Conservation (phyloP, 1,139 yeast genomes). For the Blastobotrys indianensis region DNA sequence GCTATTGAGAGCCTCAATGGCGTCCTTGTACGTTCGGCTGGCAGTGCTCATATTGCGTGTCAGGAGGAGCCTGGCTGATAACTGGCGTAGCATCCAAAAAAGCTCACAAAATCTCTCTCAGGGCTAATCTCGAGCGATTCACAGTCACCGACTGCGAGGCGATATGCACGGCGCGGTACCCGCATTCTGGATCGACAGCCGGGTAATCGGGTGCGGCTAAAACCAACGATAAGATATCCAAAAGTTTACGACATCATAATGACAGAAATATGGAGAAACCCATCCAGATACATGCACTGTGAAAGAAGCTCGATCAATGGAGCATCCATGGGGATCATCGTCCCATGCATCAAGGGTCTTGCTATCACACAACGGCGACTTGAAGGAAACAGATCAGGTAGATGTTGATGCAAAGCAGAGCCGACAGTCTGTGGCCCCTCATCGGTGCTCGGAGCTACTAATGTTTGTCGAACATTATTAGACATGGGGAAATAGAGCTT, state of each 20-base stretch:
- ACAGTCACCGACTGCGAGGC: too few species aligned
- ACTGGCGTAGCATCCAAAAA: too few species aligned
- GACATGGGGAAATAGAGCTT: slow-evolving; percentile 51
- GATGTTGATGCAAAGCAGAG: slow-evolving; percentile 36
- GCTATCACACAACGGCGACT: slow-evolving; percentile 35
- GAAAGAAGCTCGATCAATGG: slow-evolving; percentile 50
- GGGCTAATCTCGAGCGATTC: too few species aligned
- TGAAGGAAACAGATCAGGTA: slow-evolving; percentile 45
- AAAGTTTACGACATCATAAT: slow-evolving; percentile 30
- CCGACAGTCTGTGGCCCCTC: slow-evolving; percentile 36
- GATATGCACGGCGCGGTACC: too few species aligned
- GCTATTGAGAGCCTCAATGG: slow-evolving; percentile 76
- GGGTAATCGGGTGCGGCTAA: neutral
- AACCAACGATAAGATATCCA: too few species aligned
- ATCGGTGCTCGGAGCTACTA: slow-evolving; percentile 34
- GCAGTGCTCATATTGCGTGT: slow-evolving; percentile 7
- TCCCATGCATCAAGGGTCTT: slow-evolving; percentile 58
- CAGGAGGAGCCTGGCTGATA: too few species aligned
- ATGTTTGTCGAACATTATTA: slow-evolving; percentile 44
- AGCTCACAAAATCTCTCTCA: too few species aligned
- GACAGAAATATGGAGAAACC: slow-evolving; percentile 61
- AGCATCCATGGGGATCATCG: slow-evolving; percentile 43
- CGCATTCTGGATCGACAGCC: neutral
- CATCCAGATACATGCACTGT: slow-evolving; percentile 60
- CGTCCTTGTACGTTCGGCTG: slow-evolving; percentile 36